These are phyloP conservation scores for Scheffersomyces quercinus DNA, from an alignment of 1,139 yeast genomes.

Conservation along the genomic window DNA sequence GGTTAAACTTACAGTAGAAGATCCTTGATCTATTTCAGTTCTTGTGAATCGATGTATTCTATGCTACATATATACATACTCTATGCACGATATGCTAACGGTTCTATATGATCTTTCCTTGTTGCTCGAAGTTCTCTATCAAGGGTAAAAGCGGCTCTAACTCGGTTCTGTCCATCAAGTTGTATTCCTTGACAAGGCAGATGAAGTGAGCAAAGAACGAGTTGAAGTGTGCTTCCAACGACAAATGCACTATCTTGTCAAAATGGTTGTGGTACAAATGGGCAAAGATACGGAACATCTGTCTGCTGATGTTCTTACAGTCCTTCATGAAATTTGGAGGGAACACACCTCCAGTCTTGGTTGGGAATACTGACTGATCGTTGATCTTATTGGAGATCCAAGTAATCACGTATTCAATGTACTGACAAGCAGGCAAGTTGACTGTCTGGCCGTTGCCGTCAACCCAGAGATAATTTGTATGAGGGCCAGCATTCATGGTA, in stretches of 20 bases:
- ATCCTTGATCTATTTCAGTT: neutral
- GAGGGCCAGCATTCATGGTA: conserved; percentile 95
- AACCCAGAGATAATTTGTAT: conserved; percentile 88
- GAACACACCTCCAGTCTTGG: conserved; percentile 89
- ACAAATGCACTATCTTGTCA: conserved; percentile 84
- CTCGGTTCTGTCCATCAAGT: conserved; percentile 74
- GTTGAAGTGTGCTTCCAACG: conserved; percentile 97
- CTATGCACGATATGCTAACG: neutral
- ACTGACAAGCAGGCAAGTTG: conserved; percentile 88
- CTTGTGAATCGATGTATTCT: neutral
- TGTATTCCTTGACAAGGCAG: conserved; percentile 82
- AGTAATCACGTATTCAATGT: conserved; percentile 85
- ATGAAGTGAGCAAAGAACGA: conserved; percentile 96
- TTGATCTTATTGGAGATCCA: conserved; percentile 89
- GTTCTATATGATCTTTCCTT: conserved; percentile 70
- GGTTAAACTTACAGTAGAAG: neutral
- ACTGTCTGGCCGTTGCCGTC: conserved; percentile 77
- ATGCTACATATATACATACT: neutral
- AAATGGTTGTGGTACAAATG: conserved; percentile 93
- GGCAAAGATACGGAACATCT: conserved; percentile 96
- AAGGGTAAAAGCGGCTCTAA: conserved; percentile 75
- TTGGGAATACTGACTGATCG: conserved; percentile 89
- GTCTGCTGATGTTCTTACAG: conserved; percentile 82
- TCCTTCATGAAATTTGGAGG: conserved; percentile 84
- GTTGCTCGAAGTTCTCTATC: conserved; percentile 77